phyloP scores from a whole-genome alignment of 2,329 filamentous ascomycete genomes.

The Zymoseptoria pseudotritici region DNA sequence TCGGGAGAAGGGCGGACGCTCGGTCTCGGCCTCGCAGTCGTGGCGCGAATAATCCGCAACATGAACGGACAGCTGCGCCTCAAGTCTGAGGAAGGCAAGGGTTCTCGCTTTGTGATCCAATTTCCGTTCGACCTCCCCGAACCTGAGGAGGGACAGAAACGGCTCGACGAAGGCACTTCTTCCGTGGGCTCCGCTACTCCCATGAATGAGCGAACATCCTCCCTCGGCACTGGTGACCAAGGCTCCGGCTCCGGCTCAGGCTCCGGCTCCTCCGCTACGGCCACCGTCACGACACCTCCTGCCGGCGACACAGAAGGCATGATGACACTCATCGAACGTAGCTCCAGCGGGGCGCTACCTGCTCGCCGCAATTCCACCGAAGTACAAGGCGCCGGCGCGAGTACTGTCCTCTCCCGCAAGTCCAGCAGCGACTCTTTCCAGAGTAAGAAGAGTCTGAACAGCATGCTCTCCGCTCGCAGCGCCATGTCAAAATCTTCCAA shows the following conservation, averaged over 20 bases:
- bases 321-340: conserved; percentile 53
- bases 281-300: background rate
- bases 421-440: conserved; percentile 39
- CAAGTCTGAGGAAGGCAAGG: conserved; percentile 74
- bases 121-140: conserved; percentile 64
- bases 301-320: conserved; percentile 38
- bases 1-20: conserved; percentile 43
- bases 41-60: conserved; percentile 78
- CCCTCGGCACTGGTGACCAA: background rate
- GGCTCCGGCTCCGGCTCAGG: background rate
- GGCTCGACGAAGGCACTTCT: conserved; percentile 7
- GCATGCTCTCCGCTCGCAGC: conserved; percentile 33
- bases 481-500: conserved; percentile 22
- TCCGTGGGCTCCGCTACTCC: conserved; percentile 23
- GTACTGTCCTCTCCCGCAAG: conserved; percentile 21
- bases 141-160: conserved; percentile 16
- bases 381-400: background rate
- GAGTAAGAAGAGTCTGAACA: conserved; percentile 47
- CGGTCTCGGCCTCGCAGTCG: conserved; percentile 77
- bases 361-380: conserved; percentile 14
- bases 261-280: background rate
- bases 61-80: conserved; percentile 83
- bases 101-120: conserved; percentile 74
- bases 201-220: conserved; percentile 1
- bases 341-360: conserved; percentile 23